phyloP scores from a whole-genome alignment of 768 basidiomycete genomes.

The Lactarius vividus region DNA sequence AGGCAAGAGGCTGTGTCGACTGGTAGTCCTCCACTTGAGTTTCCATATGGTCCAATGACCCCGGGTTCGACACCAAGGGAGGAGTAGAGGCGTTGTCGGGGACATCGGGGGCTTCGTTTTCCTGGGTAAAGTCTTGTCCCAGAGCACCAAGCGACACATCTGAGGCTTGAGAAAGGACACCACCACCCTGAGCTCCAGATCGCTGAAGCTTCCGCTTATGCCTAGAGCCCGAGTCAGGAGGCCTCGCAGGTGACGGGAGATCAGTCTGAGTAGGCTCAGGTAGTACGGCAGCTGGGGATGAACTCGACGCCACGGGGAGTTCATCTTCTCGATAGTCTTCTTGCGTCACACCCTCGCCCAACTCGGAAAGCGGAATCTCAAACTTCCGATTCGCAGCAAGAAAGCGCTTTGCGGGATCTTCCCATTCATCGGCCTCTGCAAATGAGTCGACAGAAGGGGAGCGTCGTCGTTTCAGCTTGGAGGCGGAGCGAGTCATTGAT shows the following conservation, averaged over 20 bases:
- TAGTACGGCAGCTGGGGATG: not conserved
- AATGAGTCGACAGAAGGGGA: conserved; percentile 21
- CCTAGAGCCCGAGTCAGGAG: not conserved
- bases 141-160: conserved; percentile 10
- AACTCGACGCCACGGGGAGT: conserved; percentile 3
- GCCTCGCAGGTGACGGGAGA: not conserved
- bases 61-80: conserved; percentile 20
- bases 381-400: conserved; percentile 32
- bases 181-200: not conserved
- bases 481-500: conserved; percentile 4
- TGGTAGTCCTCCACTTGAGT: conserved; percentile 18
- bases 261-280: conserved; percentile 14
- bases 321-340: conserved; percentile 18
- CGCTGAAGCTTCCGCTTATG: not conserved
- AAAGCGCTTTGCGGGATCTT: conserved; percentile 26
- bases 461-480: conserved; percentile 19
- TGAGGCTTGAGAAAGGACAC: conserved; percentile 6
- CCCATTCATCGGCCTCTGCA: conserved; percentile 15
- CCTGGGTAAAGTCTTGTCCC: not conserved
- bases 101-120: conserved; percentile 4
- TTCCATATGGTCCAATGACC: conserved; percentile 1
- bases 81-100: conserved; percentile 17
- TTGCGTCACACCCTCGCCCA: conserved; percentile 39
- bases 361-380: conserved; percentile 55
- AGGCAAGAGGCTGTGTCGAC: conserved; percentile 22